Evolutionary conservation across 768 basidiomycete genomes (phyloP).

Genomic region (Astraeus odoratus): DNA sequence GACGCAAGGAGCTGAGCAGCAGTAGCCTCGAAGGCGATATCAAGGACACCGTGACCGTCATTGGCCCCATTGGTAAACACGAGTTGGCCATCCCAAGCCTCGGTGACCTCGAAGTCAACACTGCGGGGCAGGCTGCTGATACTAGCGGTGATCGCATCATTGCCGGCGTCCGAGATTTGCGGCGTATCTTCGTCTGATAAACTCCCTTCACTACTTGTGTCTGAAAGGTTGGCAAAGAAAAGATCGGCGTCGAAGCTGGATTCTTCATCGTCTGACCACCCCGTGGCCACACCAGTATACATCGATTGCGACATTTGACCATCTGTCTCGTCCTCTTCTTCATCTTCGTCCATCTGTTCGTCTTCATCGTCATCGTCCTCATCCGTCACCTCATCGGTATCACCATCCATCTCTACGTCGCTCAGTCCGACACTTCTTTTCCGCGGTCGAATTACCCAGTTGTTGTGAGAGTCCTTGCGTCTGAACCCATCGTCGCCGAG

Average conservation of each 20-base stretch:
- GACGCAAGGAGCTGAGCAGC: slow-evolving; percentile 46
- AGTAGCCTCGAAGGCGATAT: slow-evolving; percentile 65
- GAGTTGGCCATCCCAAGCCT: slow-evolving; percentile 72
- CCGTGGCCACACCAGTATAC: slow-evolving; percentile 62
- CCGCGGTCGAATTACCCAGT: slow-evolving; percentile 66
- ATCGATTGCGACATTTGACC: slow-evolving; percentile 30
- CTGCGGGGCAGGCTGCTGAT: slow-evolving; percentile 33
- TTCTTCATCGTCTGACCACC: slow-evolving; percentile 77
- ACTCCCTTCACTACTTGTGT: slow-evolving; percentile 34
- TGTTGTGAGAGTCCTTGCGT: slow-evolving; percentile 35
- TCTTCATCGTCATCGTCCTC: slow-evolving; percentile 51
- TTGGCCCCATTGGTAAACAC: slow-evolving; percentile 60
- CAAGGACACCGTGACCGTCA: slow-evolving; percentile 46
- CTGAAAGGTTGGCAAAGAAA: slow-evolving; percentile 76
- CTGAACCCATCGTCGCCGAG: slow-evolving; percentile 46
- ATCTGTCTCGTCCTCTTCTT: slow-evolving; percentile 43
- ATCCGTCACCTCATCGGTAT: slow-evolving; percentile 49
- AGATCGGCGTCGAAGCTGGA: slow-evolving; percentile 77
- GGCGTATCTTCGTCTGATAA: slow-evolving; percentile 40
- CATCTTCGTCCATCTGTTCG: slow-evolving; percentile 31
- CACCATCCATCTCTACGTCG: slow-evolving; percentile 60
- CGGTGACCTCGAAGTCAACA: slow-evolving; percentile 51
- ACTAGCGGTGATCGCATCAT: slow-evolving; percentile 19
- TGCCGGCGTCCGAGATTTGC: slow-evolving; percentile 27
- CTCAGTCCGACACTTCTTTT: slow-evolving; percentile 62